Base-by-base conservation (phyloP, 495 filamentous ascomycete species). In the Durotheca rogersii region DNA sequence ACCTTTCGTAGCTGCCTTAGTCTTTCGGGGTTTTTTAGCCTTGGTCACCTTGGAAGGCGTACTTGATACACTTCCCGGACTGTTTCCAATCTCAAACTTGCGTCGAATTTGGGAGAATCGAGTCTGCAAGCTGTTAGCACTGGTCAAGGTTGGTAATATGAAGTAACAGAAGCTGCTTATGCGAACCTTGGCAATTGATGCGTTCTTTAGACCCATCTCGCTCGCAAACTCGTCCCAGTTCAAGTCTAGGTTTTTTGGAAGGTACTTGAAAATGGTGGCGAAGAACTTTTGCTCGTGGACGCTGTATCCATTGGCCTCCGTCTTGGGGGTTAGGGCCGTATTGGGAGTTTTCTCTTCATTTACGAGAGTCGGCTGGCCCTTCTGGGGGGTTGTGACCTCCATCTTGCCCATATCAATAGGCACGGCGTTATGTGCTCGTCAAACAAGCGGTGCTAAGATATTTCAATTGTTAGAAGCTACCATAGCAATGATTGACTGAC, bases 81-180 rank as follows among this genome's bases (percentile, higher is more conserved):
- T 3, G 9, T 32, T 1, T 6, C 1, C 35, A 19, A 14, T 1
- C 7, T 36, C 16, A n/a, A 21, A 32, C 34, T 57, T 58, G 15
- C 18, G 41, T 20, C 61, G 53, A 14, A 64, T 61, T 27, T 64
- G 61, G n/a, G 19, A 9, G 17, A 27, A 52, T 3, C 57, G 53
- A 0, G 10, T 14, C 61, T 64, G 31, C 6, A 7, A 19, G 10
- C 4, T 17, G 27, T 58, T 11, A 61, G 49, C 12, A 6, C 9
- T 25, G 41, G 1, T 33, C 7, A 20, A 41, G 7, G n/a, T n/a
- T n/a, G n/a, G 25, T 6, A 9, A n/a, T 20, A 17, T 25, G 19
- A 43, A 7, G 5, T 11, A 1, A 25, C 12, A 17, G n/a, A 3
- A 6, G 18, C 10, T 11, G 4, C n/a, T 14, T 4, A 20, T 45